Percentiles rank a stretch among this genome's conserved stretches.
Conservation (phyloP, 1,139 yeast species). For the Geotrichum australiense region DNA sequence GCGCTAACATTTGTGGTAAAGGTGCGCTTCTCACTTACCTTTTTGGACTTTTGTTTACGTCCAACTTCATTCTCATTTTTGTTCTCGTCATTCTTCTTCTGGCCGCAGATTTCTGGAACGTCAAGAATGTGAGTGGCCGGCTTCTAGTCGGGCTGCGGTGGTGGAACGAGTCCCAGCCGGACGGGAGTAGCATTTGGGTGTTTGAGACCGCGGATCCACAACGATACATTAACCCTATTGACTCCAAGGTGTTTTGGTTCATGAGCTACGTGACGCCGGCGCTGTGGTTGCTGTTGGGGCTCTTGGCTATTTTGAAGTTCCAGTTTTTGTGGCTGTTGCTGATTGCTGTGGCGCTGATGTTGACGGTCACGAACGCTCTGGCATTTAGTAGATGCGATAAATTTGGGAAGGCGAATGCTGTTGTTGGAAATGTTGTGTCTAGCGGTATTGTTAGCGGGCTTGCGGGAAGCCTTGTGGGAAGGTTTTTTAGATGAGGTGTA, state of each 20-base stretch:
- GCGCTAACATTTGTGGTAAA: conserved; percentile 9
- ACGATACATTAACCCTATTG: conserved; percentile 82
- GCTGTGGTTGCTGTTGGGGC: conserved; percentile 64
- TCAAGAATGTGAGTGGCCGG: conserved; percentile 86
- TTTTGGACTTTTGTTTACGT: conserved; percentile 62
- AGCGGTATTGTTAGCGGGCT: conserved; percentile 23
- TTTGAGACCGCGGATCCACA: conserved; percentile 82
- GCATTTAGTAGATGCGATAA: conserved; percentile 91
- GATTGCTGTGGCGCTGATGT: conserved; percentile 54
- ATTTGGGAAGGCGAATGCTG: conserved; percentile 70
- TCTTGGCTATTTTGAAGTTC: conserved; percentile 70
- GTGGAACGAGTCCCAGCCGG: conserved; percentile 60
- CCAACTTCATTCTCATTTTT: conserved; percentile 66
- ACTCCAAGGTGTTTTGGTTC: conserved; percentile 82
- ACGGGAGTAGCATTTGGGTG: conserved; percentile 77
- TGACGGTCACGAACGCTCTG: conserved; percentile 74
- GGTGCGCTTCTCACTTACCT: conserved; percentile 58
- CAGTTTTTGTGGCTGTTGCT: conserved; percentile 63
- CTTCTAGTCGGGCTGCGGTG: conserved; percentile 86
- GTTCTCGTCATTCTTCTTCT: conserved; percentile 66
- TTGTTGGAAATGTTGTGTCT: conserved; percentile 34
- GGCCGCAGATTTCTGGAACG: conserved; percentile 90
- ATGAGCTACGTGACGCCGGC: conserved; percentile 68
- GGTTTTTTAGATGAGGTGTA: conserved; percentile 10
- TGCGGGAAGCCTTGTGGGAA: conserved; percentile 19